Base-by-base conservation (phyloP, 1,284 basidiomycete species). In the Ustilago vetiveriae region DNA sequence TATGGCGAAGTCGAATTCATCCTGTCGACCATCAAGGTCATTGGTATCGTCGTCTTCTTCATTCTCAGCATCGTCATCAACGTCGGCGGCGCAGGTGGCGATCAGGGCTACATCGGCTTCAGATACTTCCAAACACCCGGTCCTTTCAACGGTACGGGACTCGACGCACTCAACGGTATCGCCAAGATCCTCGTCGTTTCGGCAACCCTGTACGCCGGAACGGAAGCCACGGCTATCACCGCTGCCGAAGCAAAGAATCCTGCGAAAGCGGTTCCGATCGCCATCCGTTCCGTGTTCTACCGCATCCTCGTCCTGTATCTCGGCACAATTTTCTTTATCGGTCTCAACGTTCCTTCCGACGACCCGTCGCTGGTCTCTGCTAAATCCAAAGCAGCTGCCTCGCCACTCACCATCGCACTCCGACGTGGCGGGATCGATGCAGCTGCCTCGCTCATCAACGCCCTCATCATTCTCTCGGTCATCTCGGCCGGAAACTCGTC, bases 251-350 rank as follows among this genome's bases (percentile, higher is more conserved):
- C 74, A 6, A 48, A 46, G 42, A 72, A 74, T 23, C 75, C 75
- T 1, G 38, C 65, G 8, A 60, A 47, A 14, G 48, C 71, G 0
- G 59, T 78, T 2, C 75, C 75, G 0, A 36, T 52, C 9, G 72
- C 75, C 2, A 68, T 64, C 22, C 85, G 86, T 47, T 85, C 86
- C 6, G 87, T 90, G 29, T 90, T 89, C 82, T 85, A 88, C 68
- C 88, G 90, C 74, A 92, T 94, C 70, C 84, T 85, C 38, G 73
- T 86, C 59, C 85, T 94, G 79, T 94, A 93, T 56, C 50, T 78
- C 22, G 69, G 71, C 1, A 68, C 72, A 4, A 64, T 69, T 43
- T 70, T 76, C 40, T 68, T 76, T 51, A 72, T 76, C 45, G 52
- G 62, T 14, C 54, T 76, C 51, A 74, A 68, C 30, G 57, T 74